Evolutionary conservation across 1,139 yeast genomes (phyloP).

Genomic region (Hemisphaericaspora lyxosophila): DNA sequence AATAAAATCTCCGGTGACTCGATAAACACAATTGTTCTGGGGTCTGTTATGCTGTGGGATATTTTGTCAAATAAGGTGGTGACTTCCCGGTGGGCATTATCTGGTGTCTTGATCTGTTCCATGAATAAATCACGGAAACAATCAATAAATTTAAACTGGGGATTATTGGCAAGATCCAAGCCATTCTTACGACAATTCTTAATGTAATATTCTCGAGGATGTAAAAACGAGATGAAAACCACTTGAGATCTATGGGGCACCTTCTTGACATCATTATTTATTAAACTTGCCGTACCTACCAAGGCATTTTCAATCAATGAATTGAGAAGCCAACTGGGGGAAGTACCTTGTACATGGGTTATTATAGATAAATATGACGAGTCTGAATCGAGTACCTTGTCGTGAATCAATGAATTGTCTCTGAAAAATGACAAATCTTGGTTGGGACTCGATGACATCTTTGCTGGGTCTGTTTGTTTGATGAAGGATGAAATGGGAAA

Average conservation of each 20-base stretch:
- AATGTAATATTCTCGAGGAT: constrained; percentile 35
- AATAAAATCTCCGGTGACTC: constrained; percentile 54
- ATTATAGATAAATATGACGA: constrained; percentile 41
- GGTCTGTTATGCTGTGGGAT: constrained; percentile 12
- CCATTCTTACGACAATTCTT: constrained; percentile 47
- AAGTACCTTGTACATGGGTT: constrained; percentile 60
- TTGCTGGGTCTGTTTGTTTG: no score
- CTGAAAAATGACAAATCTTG: constrained; percentile 61
- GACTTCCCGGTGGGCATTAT: constrained; percentile 18
- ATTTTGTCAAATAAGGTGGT: constrained; percentile 24
- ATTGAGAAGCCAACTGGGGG: constrained; percentile 65
- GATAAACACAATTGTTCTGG: constrained; percentile 34
- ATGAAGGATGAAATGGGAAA: not conserved
- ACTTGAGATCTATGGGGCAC: constrained; percentile 29
- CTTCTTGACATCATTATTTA: constrained; percentile 34
- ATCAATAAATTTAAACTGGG: constrained; percentile 44
- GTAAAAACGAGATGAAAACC: constrained; percentile 42
- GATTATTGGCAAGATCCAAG: constrained; percentile 28
- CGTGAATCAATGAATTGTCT: constrained; percentile 50
- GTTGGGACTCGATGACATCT: constrained; percentile 36
- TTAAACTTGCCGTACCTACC: constrained; percentile 39
- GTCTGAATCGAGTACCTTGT: constrained; percentile 20
- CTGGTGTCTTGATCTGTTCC: constrained; percentile 25
- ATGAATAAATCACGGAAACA: constrained; percentile 44
- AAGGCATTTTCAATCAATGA: constrained; percentile 47